These are phyloP conservation scores for Volvox carteri DNA, from an alignment of 163 green algal genomes.

Conservation along the genomic window DNA sequence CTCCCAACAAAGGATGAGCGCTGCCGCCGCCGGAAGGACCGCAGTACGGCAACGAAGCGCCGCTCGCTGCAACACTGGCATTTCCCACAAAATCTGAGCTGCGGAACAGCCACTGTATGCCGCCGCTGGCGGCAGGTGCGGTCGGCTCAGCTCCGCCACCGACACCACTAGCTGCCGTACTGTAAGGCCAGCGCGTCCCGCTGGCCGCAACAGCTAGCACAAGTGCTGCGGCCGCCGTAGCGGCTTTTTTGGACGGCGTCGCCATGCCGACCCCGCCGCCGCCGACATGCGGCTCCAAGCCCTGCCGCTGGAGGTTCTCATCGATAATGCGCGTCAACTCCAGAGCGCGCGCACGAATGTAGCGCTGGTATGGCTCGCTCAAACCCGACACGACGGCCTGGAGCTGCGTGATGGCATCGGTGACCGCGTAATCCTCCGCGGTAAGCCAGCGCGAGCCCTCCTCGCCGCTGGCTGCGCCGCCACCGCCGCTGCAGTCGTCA, in stretches of 20 bases:
- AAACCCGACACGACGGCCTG: slow-evolving; percentile 15
- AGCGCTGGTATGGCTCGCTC: slow-evolving; percentile 38
- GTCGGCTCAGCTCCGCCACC: background rate
- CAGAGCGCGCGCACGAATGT: slow-evolving; percentile 20
- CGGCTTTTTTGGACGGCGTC: slow-evolving; percentile 39
- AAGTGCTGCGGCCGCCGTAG: slow-evolving; percentile 11
- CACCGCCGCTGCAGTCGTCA: background rate
- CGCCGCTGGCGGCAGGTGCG: background rate
- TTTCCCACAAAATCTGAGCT: background rate
- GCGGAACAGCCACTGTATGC: background rate
- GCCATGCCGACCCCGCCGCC: background rate
- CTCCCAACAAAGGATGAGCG: too few species aligned
- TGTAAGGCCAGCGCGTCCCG: slow-evolving; percentile 26
- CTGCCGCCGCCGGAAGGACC: background rate
- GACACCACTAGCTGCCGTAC: background rate
- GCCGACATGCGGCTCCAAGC: background rate
- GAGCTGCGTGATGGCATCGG: slow-evolving; percentile 19
- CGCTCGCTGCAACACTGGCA: background rate
- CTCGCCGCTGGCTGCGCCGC: background rate
- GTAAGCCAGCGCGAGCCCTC: background rate
- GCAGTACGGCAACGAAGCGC: background rate
- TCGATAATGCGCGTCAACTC: slow-evolving; percentile 30
- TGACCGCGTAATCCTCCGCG: slow-evolving; percentile 7
- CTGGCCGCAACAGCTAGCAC: slow-evolving; percentile 27
- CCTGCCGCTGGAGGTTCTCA: slow-evolving; percentile 37